Conservation (phyloP, 2,329 filamentous ascomycete species). For the Daldinia eschscholtzii region DNA sequence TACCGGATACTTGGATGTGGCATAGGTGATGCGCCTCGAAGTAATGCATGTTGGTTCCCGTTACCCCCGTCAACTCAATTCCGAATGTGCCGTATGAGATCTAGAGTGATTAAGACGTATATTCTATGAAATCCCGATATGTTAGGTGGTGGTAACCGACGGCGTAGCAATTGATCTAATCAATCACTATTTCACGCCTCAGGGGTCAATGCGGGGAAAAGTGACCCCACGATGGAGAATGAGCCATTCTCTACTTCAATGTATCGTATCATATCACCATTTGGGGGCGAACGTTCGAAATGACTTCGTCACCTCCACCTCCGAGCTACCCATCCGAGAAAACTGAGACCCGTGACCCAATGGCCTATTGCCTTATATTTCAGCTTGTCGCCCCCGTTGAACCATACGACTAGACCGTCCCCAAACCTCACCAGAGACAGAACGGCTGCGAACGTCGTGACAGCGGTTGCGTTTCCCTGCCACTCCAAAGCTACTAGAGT, state of each 20-base stretch:
- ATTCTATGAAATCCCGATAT: neutral
- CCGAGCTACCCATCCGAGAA: constrained; percentile 27
- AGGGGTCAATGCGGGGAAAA: constrained; percentile 2
- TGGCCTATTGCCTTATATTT: constrained; percentile 28
- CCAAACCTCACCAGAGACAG: constrained; percentile 51
- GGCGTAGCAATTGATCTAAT: neutral
- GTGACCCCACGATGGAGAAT: neutral
- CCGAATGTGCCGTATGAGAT: neutral
- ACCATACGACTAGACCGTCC: constrained; percentile 54
- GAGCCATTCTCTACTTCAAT: neutral
- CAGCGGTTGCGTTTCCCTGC: constrained; percentile 48
- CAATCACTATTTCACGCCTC: neutral
- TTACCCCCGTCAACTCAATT: neutral
- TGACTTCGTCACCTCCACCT: constrained; percentile 20
- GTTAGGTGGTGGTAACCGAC: neutral
- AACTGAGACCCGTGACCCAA: constrained; percentile 29
- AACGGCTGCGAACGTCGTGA: constrained; percentile 51
- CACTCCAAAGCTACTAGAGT: constrained; percentile 49
- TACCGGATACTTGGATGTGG: neutral
- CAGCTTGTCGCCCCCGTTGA: constrained; percentile 46
- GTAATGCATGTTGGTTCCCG: neutral
- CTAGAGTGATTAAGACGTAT: neutral
- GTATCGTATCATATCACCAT: neutral
- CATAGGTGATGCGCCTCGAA: neutral
- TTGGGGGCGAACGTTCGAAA: neutral